Evolutionary conservation across 371 early-diverging fungal genomes (phyloP).

Genomic region (Modicella reniformis): DNA sequence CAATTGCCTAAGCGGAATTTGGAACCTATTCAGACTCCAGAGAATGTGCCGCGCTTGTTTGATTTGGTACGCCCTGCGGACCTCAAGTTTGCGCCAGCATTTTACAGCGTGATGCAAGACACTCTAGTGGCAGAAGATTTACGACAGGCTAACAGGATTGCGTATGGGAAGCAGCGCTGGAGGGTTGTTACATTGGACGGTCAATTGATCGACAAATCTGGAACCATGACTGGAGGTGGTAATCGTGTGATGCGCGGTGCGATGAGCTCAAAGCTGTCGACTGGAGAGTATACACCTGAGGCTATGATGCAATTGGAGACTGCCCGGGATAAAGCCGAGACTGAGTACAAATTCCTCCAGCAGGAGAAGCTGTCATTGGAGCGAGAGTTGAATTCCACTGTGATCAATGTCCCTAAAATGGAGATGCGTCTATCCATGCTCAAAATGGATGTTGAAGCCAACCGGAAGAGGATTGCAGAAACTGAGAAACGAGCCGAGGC

Average conservation of each 20-base stretch:
- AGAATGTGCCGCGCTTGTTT: slow-evolving; percentile 88
- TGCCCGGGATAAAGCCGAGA: slow-evolving; percentile 69
- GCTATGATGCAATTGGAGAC: slow-evolving; percentile 65
- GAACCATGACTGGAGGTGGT: slow-evolving; percentile 98
- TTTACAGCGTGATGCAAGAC: slow-evolving; percentile 91
- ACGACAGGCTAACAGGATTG: slow-evolving; percentile 92
- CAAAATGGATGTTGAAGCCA: slow-evolving; percentile 78
- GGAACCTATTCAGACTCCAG: slow-evolving; percentile 75
- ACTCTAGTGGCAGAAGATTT: slow-evolving; percentile 93
- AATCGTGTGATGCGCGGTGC: slow-evolving; percentile 77
- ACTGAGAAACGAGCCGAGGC: slow-evolving; percentile 63
- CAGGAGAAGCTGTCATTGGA: slow-evolving; percentile 65
- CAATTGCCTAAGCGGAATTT: slow-evolving; percentile 68
- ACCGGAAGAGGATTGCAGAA: slow-evolving; percentile 72
- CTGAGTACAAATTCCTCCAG: slow-evolving; percentile 60
- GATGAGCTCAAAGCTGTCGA: slow-evolving; percentile 83
- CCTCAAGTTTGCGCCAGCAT: slow-evolving; percentile 80
- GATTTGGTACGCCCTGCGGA: slow-evolving; percentile 90
- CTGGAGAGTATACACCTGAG: slow-evolving; percentile 69
- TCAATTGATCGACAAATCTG: slow-evolving; percentile 94
- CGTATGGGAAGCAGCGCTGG: slow-evolving; percentile 84
- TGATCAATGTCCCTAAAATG: slow-evolving; percentile 68
- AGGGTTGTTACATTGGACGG: slow-evolving; percentile 98
- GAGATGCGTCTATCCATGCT: slow-evolving; percentile 76
- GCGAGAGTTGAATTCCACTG: slow-evolving; percentile 62